Conservation (phyloP, 495 filamentous ascomycete genomes). For the Lasiosphaeria hispida region DNA sequence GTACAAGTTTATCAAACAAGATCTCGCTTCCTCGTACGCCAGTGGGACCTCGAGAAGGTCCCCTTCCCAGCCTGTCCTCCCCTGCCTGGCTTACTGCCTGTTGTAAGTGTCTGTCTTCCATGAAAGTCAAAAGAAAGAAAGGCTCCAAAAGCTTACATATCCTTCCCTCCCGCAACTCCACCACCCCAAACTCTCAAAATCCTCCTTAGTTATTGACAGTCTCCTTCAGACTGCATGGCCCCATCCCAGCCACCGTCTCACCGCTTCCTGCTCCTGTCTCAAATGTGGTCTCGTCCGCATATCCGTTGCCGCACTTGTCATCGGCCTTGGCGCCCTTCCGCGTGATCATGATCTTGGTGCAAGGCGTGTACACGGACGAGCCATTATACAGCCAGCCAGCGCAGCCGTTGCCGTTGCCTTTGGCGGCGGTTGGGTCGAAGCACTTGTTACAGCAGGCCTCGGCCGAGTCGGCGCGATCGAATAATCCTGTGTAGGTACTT, state of each 20-base stretch:
- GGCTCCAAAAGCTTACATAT: neutral
- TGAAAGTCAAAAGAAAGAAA: no score
- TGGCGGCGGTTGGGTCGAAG: neutral
- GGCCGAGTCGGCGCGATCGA: conserved; percentile 9
- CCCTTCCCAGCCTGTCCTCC: no score
- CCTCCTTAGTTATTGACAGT: neutral
- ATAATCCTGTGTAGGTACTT: neutral
- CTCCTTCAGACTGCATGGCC: conserved; percentile 18
- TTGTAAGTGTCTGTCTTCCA: no score
- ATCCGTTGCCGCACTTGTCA: conserved; percentile 18
- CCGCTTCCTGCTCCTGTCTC: neutral
- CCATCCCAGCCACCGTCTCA: conserved; percentile 9
- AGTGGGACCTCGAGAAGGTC: no score
- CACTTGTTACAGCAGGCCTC: conserved; percentile 24
- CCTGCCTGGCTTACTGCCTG: no score
- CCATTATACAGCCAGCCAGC: conserved; percentile 26
- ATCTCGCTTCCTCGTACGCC: no score
- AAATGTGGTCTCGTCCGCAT: conserved; percentile 12
- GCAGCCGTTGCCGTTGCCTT: conserved; percentile 11
- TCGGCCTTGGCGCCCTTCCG: neutral
- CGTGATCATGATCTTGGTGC: conserved; percentile 17
- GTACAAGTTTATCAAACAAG: no score
- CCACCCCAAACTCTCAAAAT: neutral
- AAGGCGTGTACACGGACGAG: conserved; percentile 19
- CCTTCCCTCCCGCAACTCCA: neutral